Percentiles rank a stretch among this genome's conserved stretches.
Evolutionary conservation across 768 basidiomycete species (phyloP).

Genomic region (Panellus pusillus): DNA sequence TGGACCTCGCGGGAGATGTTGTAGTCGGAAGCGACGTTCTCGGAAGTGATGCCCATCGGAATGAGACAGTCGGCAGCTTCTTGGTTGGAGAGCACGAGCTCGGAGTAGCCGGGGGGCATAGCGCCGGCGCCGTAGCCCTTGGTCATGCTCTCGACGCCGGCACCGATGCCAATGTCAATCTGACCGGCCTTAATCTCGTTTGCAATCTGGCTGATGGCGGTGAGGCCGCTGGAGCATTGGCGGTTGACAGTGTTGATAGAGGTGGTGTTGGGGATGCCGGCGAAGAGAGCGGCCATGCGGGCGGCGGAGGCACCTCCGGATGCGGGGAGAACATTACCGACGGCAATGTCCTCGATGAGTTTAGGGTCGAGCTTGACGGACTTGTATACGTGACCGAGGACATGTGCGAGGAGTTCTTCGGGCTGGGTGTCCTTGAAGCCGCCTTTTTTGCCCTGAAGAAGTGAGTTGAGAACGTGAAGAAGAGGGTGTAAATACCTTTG

Average conservation of each 20-base stretch:
- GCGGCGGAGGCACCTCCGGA: conserved; percentile 80
- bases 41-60: conserved; percentile 94
- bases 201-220: conserved; percentile 80
- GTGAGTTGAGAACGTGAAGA: not conserved
- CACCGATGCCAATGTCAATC: conserved; percentile 89
- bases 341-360: conserved; percentile 80
- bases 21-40: conserved; percentile 84
- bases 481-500: conserved; percentile 63
- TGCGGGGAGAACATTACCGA: conserved; percentile 88
- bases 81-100: conserved; percentile 61
- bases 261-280: conserved; percentile 78
- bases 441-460: conserved; percentile 72
- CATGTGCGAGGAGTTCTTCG: conserved; percentile 76
- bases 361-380: conserved; percentile 71
- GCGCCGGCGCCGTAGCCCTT: conserved; percentile 65
- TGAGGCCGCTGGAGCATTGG: conserved; percentile 87
- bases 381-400: conserved; percentile 72
- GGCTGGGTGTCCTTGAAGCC: conserved; percentile 90
- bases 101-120: conserved; percentile 58
- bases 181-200: conserved; percentile 76
- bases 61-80: conserved; percentile 80
- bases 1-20: conserved; percentile 72
- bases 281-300: conserved; percentile 83
- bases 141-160: conserved; percentile 92
- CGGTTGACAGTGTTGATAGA: conserved; percentile 84